Evolutionary conservation across 805 yeast genomes (phyloP).

Genomic region (Debaryomyces hansenii): DNA sequence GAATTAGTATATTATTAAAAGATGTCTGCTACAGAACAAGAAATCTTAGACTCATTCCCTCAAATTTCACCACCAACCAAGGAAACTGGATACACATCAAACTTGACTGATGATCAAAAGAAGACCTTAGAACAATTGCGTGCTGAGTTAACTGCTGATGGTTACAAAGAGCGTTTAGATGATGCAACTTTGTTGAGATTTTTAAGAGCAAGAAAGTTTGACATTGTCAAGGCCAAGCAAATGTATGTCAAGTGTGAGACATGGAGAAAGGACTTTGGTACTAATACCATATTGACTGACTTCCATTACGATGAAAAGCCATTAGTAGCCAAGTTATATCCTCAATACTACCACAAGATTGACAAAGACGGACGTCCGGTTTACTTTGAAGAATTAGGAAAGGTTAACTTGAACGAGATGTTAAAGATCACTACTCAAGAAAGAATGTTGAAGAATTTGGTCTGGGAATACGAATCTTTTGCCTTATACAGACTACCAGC

Average conservation of each 20-base stretch:
- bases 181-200: constrained; percentile 84
- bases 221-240: constrained; percentile 68
- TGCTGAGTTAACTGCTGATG: constrained; percentile 56
- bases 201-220: constrained; percentile 94
- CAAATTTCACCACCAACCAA: constrained; percentile 61
- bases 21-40: constrained; percentile 30
- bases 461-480: constrained; percentile 97
- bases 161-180: constrained; percentile 77
- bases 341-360: constrained; percentile 96
- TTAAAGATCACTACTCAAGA: constrained; percentile 92
- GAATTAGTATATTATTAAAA: not conserved
- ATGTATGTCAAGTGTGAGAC: constrained; percentile 88
- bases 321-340: constrained; percentile 83
- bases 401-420: constrained; percentile 87
- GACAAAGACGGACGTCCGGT: constrained; percentile 97
- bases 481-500: constrained; percentile 86
- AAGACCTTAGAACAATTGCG: constrained; percentile 58
- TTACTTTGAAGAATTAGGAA: constrained; percentile 90
- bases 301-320: constrained; percentile 95
- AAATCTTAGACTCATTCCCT: constrained; percentile 62
- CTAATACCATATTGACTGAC: constrained; percentile 81
- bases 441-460: constrained; percentile 92
- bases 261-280: constrained; percentile 88
- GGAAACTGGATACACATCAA: constrained; percentile 80
- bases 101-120: constrained; percentile 68